Percentiles rank a stretch among this genome's conserved stretches.
Conservation (phyloP, 2,329 filamentous ascomycete species). For the Venturia aucupariae region DNA sequence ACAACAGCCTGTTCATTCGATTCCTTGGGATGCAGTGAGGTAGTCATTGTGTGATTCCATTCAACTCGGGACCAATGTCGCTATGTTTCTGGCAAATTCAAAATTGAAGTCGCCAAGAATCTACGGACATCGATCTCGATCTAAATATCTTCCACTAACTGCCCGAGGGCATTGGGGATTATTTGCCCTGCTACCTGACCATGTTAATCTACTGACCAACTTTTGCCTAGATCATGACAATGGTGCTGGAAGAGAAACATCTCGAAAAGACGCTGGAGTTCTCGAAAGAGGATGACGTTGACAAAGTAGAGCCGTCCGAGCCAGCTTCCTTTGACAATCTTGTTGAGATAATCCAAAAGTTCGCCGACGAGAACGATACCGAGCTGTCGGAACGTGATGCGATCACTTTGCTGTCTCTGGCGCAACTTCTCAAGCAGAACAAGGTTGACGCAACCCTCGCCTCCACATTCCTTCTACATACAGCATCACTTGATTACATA, state of each 20-base stretch:
- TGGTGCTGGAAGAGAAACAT: slow-evolving; percentile 33
- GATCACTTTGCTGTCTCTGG: slow-evolving; percentile 24
- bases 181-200: not conserved
- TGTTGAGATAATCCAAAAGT: not conserved
- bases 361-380: not conserved
- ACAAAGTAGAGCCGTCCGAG: not conserved
- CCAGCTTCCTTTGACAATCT: not conserved
- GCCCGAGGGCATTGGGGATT: not conserved
- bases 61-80: slow-evolving; percentile 14
- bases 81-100: not conserved
- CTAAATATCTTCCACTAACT: not conserved
- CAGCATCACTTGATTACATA: not conserved
- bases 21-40: not conserved
- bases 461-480: slow-evolving; percentile 35
- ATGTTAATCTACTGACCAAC: not conserved
- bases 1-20: not conserved
- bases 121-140: not conserved
- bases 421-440: slow-evolving; percentile 26
- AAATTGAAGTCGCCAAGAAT: not conserved
- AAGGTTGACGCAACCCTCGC: slow-evolving; percentile 23
- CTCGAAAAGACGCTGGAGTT: not conserved
- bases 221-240: slow-evolving; percentile 36
- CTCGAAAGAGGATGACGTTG: not conserved
- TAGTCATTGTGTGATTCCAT: too few species aligned
- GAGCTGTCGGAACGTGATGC: slow-evolving; percentile 27